These are phyloP conservation scores for Diaporthe destruens DNA, from an alignment of 2,329 filamentous ascomycete species.

Conservation along the genomic window DNA sequence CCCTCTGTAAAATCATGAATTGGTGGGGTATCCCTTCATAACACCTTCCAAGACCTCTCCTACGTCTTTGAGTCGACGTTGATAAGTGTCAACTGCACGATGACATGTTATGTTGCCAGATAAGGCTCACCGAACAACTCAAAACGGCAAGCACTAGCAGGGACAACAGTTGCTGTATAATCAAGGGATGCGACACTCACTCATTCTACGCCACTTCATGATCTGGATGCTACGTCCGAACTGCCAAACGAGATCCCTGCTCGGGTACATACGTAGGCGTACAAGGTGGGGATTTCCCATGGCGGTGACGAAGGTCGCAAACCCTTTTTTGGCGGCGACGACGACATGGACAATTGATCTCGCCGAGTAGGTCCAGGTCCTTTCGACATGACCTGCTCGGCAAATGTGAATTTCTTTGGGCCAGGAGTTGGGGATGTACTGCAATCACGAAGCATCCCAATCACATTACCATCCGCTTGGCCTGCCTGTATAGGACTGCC, in stretches of 20 bases:
- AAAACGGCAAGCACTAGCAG: neutral
- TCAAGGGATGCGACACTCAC: neutral
- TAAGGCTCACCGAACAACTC: neutral
- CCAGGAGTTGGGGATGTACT: neutral
- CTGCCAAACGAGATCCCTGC: neutral
- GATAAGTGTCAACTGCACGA: neutral
- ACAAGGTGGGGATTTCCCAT: no score
- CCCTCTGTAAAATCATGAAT: neutral
- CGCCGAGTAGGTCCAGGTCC: neutral
- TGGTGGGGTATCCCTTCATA: neutral
- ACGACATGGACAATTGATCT: neutral
- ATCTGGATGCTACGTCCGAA: neutral
- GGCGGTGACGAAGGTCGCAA: neutral
- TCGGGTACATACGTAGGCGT: neutral
- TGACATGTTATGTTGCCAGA: neutral
- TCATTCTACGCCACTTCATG: neutral
- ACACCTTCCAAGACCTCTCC: neutral
- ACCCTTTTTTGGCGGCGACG: neutral
- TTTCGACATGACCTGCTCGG: neutral
- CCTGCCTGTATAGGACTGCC: neutral
- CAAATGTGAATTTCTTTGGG: neutral
- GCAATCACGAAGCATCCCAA: neutral
- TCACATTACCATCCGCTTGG: neutral
- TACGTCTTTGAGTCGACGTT: neutral
- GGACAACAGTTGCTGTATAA: neutral